A percentile compares a stretch with the other conserved stretches of the same genome.
Conservation (phyloP, 176 grass and related monocot species). For the Cenchrus americanus region DNA sequence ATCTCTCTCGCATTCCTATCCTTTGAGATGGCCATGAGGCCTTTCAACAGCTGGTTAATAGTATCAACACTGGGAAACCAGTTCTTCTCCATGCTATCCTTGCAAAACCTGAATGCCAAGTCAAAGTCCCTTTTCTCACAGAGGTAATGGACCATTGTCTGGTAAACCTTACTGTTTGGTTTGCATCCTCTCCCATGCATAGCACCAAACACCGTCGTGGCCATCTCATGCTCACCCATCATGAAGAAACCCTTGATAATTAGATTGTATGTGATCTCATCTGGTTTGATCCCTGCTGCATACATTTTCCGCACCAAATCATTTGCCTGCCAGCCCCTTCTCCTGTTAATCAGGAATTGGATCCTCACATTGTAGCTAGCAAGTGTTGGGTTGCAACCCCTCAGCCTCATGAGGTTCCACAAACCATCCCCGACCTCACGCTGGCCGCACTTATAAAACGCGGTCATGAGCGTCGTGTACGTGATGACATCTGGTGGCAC, state of each 20-base stretch:
- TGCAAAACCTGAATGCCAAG: constrained; percentile 78
- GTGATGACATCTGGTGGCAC: constrained; percentile 76
- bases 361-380: constrained; percentile 96
- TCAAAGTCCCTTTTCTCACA: constrained; percentile 72
- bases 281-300: constrained; percentile 57
- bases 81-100: constrained; percentile 83
- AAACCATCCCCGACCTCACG: constrained; percentile 80
- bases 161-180: constrained; percentile 78
- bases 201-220: constrained; percentile 65
- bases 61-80: constrained; percentile 74
- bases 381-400: constrained; percentile 69
- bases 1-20: constrained; percentile 75
- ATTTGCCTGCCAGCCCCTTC: constrained; percentile 79
- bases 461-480: constrained; percentile 78
- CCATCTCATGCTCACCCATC: constrained; percentile 83
- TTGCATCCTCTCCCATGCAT: constrained; percentile 82
- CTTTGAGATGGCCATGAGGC: constrained; percentile 68
- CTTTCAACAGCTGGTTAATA: constrained; percentile 67
- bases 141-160: constrained; percentile 98
- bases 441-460: constrained; percentile 68
- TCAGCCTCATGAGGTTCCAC: constrained; percentile 93
- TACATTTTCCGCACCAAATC: constrained; percentile 65
- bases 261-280: constrained; percentile 89
- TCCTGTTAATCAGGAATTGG: constrained; percentile 73
- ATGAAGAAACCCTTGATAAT: constrained; percentile 93